Evolutionary conservation across 208 protist species (phyloP), one percentile per base, ranked within the genome.

Genomic region (Porcisia hertigi): DNA sequence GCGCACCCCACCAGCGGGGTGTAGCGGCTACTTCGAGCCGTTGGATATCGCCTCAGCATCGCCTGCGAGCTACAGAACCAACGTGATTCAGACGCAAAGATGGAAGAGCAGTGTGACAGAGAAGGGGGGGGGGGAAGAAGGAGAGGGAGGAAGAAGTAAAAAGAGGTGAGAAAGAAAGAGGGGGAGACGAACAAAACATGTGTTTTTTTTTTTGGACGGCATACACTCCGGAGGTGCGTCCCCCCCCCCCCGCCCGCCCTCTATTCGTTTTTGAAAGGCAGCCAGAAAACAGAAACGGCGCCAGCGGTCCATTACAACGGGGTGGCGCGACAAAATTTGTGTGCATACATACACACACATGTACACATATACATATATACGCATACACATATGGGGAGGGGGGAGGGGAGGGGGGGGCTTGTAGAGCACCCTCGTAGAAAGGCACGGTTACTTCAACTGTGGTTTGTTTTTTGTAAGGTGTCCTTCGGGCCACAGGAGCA

Each of bases 1-100:
- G 83, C 69, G 25, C 86, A 86, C 25, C 88, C 88, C 36, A 96
- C 83, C 20, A 86, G 72, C 14, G 84, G 73, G 25, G 90, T 81
- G 82, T 88, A 96, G 20, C 81, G 85, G n/a, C 83, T 85, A 72
- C 80, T 79, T 16, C 60, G 53, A 39, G 55, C 11, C 23, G 36
- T 23, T n/a, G 58, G 49, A 34, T 66, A 82, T 18, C 67, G 70
- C 62, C 63, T 70, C 4, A 79, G 36, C 77, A 75, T 82, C 20
- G 23, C 53, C 14, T 53, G 12, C 69, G 49, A 70, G 53, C 23
- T 58, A 4, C 18, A 66, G 45, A 23, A 18, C 0, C 25, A 18
- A 18, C 8, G 39, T 25, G 14, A 7, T 9, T 45, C 39, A 73
- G 55, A 70, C 16, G 16, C 25, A 18, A 76, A 55, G 47, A 14